phyloP scores from a whole-genome alignment of 2,329 filamentous ascomycete species.

The Lachnellula hyalina region DNA sequence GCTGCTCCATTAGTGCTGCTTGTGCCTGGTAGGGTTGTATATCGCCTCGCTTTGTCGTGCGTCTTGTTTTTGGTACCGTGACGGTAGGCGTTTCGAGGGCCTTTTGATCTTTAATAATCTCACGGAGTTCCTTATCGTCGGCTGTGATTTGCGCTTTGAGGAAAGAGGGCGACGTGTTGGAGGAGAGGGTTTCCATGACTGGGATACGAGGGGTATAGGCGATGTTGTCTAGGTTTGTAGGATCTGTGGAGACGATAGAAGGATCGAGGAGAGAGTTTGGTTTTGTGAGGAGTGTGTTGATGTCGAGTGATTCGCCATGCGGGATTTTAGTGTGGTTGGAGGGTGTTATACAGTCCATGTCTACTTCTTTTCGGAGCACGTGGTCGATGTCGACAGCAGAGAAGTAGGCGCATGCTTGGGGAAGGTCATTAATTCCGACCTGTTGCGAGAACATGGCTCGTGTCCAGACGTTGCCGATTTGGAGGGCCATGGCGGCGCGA shows the following conservation, averaged over 20 bases:
- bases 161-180: conserved; percentile 49
- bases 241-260: conserved; percentile 47
- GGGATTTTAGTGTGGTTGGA: conserved; percentile 74
- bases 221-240: conserved; percentile 57
- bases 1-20: conserved; percentile 23
- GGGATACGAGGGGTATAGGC: conserved; percentile 65
- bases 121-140: conserved; percentile 66
- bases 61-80: not conserved
- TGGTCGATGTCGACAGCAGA: conserved; percentile 92
- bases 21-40: conserved; percentile 23
- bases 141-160: conserved; percentile 79
- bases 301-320: conserved; percentile 82
- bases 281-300: conserved; percentile 68
- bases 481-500: conserved; percentile 82
- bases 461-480: conserved; percentile 94
- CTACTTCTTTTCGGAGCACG: conserved; percentile 94
- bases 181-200: conserved; percentile 69
- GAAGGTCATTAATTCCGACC: conserved; percentile 90
- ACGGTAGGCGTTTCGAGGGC: not conserved
- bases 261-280: conserved; percentile 64
- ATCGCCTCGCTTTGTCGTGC: conserved; percentile 9
- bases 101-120: conserved; percentile 57
- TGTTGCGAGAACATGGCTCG: conserved; percentile 96
- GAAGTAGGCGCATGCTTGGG: conserved; percentile 92
- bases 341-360: conserved; percentile 95